These are phyloP conservation scores for Suillus alpinus DNA, from an alignment of 768 basidiomycete species.

Conservation along the genomic window DNA sequence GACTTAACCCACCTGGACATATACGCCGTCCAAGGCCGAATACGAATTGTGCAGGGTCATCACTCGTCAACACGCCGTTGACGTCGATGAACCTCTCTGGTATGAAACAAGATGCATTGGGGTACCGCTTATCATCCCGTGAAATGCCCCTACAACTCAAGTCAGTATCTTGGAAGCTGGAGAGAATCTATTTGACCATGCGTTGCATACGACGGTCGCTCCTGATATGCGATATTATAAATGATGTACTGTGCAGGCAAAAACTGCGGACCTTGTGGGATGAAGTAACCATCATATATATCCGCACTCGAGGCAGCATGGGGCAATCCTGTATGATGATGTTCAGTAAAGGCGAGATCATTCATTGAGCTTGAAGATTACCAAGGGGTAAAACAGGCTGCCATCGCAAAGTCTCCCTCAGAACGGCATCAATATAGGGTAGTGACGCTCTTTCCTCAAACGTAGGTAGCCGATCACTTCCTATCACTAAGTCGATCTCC, in stretches of 20 bases:
- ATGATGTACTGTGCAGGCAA: too few species aligned
- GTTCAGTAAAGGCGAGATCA: too few species aligned
- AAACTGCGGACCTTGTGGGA: too few species aligned
- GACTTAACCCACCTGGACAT: neutral
- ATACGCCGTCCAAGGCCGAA: slow-evolving; percentile 2
- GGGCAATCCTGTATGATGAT: too few species aligned
- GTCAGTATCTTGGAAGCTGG: neutral
- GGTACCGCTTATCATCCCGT: slow-evolving; percentile 17
- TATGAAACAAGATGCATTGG: slow-evolving; percentile 13
- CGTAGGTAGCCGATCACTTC: neutral
- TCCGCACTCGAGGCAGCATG: too few species aligned
- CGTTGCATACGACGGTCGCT: neutral
- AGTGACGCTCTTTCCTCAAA: too few species aligned
- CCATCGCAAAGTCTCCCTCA: too few species aligned
- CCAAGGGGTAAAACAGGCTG: too few species aligned
- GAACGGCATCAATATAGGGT: too few species aligned
- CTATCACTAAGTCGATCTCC: neutral
- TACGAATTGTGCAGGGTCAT: neutral
- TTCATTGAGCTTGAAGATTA: too few species aligned
- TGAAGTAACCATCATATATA: too few species aligned
- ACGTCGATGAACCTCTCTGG: slow-evolving; percentile 11
- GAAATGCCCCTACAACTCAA: slow-evolving; percentile 14
- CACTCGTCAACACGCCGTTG: neutral
- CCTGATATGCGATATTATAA: neutral
- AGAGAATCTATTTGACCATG: too few species aligned